Evolutionary conservation across 1,139 yeast genomes (phyloP), one percentile per base, ranked within the genome.

Genomic region (Sugiyamaella xylanicola): DNA sequence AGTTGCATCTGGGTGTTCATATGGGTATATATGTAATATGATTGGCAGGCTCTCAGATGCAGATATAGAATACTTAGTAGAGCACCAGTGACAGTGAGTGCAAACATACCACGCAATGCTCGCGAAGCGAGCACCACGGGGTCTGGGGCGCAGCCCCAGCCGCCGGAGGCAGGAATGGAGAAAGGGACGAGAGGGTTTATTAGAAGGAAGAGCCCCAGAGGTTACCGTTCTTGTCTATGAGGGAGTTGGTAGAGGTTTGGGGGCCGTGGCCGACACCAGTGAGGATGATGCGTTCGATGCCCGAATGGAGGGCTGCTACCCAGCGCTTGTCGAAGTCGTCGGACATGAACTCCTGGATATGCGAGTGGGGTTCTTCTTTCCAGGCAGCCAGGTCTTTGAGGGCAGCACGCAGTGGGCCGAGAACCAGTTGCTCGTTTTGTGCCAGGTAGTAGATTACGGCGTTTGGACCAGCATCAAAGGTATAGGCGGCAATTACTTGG

Each of bases 381-480:
- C 96, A 90, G 20, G 96, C 96, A n/a, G 76, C 74, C 51, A 86
- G 84, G 53, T 77, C 68, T 52, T 73, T 70, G 65, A 89, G 83
- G 58, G 81, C 68, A 17, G 61, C 56, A 56, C 65, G 64, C 42
- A 75, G 63, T 5, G 75, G 68, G 1, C 71, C 72, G 17, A 76
- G 65, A 9, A 93, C 85, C 62, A 77, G 77, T 27, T 74, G 68
- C 72, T 91, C 97, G 72, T 92, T 81, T 63, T 84, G 77, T 63
- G 80, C 80, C 68, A 86, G 84, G 71, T 92, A 93, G 76, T 93
- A 93, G 60, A 93, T 82, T 50, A 93, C 99, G 13, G 97, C 96
- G 74, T 93, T 93, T 71, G 99, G 99, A 68, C 99, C 99, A 40
- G 99, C 99, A 72, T 93, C 99, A 68, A 87, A 93, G 2, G 99